Base-by-base conservation (phyloP, 768 basidiomycete genomes). In the Bullera alba region DNA sequence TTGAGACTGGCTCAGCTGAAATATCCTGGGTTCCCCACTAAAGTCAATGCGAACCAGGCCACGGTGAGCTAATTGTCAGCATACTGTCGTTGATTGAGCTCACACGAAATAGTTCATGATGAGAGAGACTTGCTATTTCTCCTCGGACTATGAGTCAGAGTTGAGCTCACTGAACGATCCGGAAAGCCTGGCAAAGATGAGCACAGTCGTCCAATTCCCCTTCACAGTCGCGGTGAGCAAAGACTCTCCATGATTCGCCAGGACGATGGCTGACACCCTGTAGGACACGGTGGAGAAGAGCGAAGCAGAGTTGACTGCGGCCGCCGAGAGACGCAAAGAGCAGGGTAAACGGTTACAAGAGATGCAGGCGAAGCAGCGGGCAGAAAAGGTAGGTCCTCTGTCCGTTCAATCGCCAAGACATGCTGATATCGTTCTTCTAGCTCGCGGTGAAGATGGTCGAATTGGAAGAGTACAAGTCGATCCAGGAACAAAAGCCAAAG, bases 1-100 rank as follows among this genome's bases (percentile, higher is more conserved):
- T 81, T 92, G 53, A 95, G 91, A 66, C 82, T 93, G 19, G 83
- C 92, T 35, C 92, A 96, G 67, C 79, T 97, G 29, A 99, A 97
- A 72, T 95, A 97, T 67, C 86, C 93, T 23, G 84, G 78, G 39
- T 97, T 97, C 70, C 87, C 89, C 4, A 86, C 85, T 1, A 83
- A 88, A 36, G 81, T 96, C 10, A 86, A 86, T 0, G 66, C 79
- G 15, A 65, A 76, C 0, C 93, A 96, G 61, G 81, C 89, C 4
- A 84, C 80, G 14, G 90, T 92, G 69, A 52, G 78, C 73, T 3
- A 54, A 46, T n/a, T 16, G 36, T 27, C n/a, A 32, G 1, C 1
- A 36, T 47, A 6, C 19, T 22, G 15, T 17, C 22, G 19, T 37
- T 32, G 23, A 32, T 21, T 43, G 38, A 21, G 28, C 2, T 10